Evolutionary conservation across 345 rosid species (phyloP).

Genomic region (Aquilaria sinensis): DNA sequence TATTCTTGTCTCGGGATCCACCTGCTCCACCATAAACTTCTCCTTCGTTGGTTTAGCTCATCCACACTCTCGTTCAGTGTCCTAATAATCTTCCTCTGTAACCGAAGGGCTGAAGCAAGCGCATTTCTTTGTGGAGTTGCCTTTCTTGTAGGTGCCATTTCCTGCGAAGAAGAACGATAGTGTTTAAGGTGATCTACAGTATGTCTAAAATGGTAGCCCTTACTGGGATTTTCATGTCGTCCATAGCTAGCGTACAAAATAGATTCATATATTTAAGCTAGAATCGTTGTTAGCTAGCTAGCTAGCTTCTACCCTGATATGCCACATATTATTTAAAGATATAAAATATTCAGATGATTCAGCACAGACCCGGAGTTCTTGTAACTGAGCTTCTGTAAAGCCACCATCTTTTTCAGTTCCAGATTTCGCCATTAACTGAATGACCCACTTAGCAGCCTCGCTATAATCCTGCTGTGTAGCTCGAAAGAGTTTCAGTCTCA

Average conservation of each 20-base stretch:
- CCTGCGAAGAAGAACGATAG: constrained; percentile 30
- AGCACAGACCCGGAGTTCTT: constrained; percentile 57
- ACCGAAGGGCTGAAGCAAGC: constrained; percentile 68
- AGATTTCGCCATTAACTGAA: constrained; percentile 81
- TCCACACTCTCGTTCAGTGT: constrained; percentile 73
- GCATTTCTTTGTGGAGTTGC: constrained; percentile 57
- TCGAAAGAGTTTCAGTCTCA: constrained; percentile 66
- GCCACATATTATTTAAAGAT: too few species aligned
- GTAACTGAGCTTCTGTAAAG: constrained; percentile 94
- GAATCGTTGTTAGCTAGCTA: background rate
- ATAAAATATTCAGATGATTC: background rate
- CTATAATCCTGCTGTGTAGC: constrained; percentile 90
- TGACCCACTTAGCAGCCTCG: constrained; percentile 73
- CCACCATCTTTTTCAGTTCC: constrained; percentile 93
- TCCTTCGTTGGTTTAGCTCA: constrained; percentile 61
- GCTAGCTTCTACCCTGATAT: too few species aligned
- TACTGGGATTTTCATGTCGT: too few species aligned
- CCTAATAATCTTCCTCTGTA: constrained; percentile 67
- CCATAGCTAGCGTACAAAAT: too few species aligned
- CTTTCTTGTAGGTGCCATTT: constrained; percentile 57
- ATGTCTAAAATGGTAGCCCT: too few species aligned
- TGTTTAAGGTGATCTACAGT: too few species aligned
- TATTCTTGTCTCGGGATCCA: constrained; percentile 94
- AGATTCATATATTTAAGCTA: background rate
- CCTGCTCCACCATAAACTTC: constrained; percentile 93